Base-by-base conservation (phyloP, 2,329 filamentous ascomycete species). In the Cordyceps cicadae region DNA sequence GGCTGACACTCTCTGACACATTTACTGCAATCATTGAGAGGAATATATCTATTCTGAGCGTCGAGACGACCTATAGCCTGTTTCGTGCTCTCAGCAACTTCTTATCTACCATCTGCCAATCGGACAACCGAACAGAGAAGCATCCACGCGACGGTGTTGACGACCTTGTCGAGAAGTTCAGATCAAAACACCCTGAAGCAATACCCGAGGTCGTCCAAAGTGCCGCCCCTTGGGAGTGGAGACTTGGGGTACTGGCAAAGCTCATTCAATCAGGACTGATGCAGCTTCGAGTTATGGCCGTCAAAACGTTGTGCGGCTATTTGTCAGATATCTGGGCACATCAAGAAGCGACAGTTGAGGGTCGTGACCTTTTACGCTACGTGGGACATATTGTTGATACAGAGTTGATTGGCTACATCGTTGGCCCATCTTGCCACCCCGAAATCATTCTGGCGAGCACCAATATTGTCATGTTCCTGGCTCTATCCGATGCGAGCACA, bases 341-440 rank as follows among this genome's bases (percentile, higher is more conserved):
- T 9, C 77, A 82, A 64, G 79, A 79, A n/a, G 79, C 81, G 59
- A 69, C 62, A 66, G 75, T 65, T 62, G 77, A 74, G 11, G 72
- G 75, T n/a, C 70, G 65, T 62, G 70, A 81, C 1, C 78, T 90
- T 54, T 77, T 93, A 64, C 79, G 81, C 14, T 87, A 88, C 66
- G 76, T 95, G 58, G 85, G 89, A 5, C 77, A 83, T 6, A 29
- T 43, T 21, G 39, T 26, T 87, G 89, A 64, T 7, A 87, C 88
- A 45, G 85, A 86, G 58, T 77, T 97, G 29, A 83, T 96, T 26
- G 85, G 92, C 62, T 97, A 97, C 72, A 86, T 99, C 51, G 83
- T 97, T 56, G 90, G 93, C 2, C 86, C 93, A 15, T 92, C 92
- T 60, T 97, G 93, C 37, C 94, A 97, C 69, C 91, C 92, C 1